Percentiles rank a stretch among this genome's conserved stretches.
phyloP scores from a whole-genome alignment of 108 stramenopile genomes.

The Nitzschia palea region DNA sequence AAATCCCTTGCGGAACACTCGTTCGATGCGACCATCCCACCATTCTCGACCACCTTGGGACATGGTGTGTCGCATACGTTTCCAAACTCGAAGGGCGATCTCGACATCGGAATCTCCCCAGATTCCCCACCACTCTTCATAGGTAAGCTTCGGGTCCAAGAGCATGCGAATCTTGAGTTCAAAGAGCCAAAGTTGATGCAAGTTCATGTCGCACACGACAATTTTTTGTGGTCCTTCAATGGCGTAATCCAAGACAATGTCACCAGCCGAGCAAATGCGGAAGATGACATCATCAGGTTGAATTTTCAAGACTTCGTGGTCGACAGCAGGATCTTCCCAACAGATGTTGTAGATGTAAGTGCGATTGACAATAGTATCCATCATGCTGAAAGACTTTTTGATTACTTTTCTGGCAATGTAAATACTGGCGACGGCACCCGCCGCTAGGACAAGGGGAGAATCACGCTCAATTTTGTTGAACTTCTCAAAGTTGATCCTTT shows the following conservation, averaged over 20 bases:
- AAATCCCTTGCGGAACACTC: constrained; percentile 58
- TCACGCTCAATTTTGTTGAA: not conserved
- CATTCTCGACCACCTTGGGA: constrained; percentile 47
- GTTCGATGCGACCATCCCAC: constrained; percentile 63
- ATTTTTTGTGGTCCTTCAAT: constrained; percentile 62
- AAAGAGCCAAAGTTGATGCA: constrained; percentile 61
- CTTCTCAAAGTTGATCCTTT: constrained; percentile 6
- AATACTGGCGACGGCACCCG: constrained; percentile 18
- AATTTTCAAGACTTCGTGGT: constrained; percentile 54
- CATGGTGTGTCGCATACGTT: constrained; percentile 68
- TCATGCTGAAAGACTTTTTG: constrained; percentile 43
- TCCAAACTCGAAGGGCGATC: constrained; percentile 52
- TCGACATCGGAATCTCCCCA: constrained; percentile 50
- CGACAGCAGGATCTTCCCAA: constrained; percentile 68
- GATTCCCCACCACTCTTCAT: constrained; percentile 65
- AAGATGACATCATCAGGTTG: constrained; percentile 56
- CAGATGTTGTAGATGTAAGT: constrained; percentile 74
- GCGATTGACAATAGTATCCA: constrained; percentile 55
- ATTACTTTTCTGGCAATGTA: constrained; percentile 20
- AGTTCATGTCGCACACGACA: constrained; percentile 68
- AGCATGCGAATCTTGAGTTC: constrained; percentile 67
- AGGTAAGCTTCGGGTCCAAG: constrained; percentile 55
- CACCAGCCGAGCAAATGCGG: constrained; percentile 58
- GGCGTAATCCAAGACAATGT: constrained; percentile 62
- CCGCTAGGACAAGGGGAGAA: constrained; percentile 9